These are phyloP conservation scores for Hydnum rufescens DNA, from an alignment of 768 basidiomycete species.

Conservation along the genomic window DNA sequence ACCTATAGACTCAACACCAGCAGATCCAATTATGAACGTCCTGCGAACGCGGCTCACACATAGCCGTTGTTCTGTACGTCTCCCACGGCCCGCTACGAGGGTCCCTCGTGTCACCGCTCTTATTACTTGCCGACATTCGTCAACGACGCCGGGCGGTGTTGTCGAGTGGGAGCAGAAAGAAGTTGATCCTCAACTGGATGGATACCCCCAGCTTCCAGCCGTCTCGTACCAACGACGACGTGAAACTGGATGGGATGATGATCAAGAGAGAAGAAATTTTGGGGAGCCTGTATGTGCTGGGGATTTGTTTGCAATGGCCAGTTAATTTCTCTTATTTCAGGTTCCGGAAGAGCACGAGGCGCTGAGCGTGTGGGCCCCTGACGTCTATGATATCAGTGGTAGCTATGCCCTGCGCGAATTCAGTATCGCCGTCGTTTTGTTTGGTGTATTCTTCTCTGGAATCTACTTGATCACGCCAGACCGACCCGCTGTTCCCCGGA, in stretches of 20 bases:
- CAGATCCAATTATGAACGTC: neutral
- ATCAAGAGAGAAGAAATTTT: constrained; percentile 57
- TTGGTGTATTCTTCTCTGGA: constrained; percentile 45
- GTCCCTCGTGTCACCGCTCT: no score
- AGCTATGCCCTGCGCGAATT: constrained; percentile 52
- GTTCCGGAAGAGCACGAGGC: constrained; percentile 66
- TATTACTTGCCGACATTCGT: neutral
- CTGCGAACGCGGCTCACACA: neutral
- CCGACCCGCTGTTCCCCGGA: constrained; percentile 43
- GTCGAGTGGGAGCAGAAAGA: neutral
- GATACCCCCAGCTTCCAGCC: constrained; percentile 53
- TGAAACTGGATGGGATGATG: constrained; percentile 56
- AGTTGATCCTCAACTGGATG: constrained; percentile 44
- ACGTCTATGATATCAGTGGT: constrained; percentile 27
- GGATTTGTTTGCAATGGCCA: neutral
- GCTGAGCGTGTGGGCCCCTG: constrained; percentile 76
- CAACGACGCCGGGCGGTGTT: neutral
- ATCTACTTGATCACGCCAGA: constrained; percentile 31
- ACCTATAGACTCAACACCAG: no score
- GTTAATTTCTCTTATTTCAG: constrained; percentile 20
- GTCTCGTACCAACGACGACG: constrained; percentile 44
- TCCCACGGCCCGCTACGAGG: no score
- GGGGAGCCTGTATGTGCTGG: constrained; percentile 48
- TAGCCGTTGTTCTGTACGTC: neutral
- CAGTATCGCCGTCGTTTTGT: constrained; percentile 26